Conservation (phyloP, 1,139 yeast species). For the Wickerhamomyces sp. region DNA sequence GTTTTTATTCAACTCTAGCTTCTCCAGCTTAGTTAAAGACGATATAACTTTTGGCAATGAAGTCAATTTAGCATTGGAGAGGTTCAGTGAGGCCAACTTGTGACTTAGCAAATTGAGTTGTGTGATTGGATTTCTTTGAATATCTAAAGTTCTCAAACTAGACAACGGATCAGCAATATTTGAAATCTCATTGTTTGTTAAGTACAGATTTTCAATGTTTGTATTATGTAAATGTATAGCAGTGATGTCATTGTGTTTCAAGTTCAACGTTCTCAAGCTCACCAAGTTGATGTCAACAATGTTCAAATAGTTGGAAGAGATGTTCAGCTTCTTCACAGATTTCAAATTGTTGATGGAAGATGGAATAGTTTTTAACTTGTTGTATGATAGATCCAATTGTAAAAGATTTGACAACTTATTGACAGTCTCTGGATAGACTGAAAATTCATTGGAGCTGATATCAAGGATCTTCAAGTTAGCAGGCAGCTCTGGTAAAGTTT, state of each 20-base stretch:
- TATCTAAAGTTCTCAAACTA: conserved; percentile 47
- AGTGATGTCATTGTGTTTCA: conserved; percentile 67
- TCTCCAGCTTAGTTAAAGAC: conserved; percentile 63
- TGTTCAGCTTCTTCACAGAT: conserved; percentile 61
- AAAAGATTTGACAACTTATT: conserved; percentile 54
- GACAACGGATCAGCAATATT: conserved; percentile 61
- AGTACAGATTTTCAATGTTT: conserved; percentile 64
- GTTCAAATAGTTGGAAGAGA: conserved; percentile 70
- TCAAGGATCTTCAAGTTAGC: conserved; percentile 58
- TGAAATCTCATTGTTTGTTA: conserved; percentile 75
- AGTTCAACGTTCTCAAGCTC: conserved; percentile 68
- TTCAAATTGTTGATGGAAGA: conserved; percentile 50
- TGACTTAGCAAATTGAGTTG: conserved; percentile 48
- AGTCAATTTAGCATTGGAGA: conserved; percentile 79
- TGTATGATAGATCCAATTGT: conserved; percentile 79
- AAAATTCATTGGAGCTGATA: conserved; percentile 76
- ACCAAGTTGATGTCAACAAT: conserved; percentile 39
- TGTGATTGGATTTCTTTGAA: conserved; percentile 79
- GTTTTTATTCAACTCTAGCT: conserved; percentile 73
- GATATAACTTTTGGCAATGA: conserved; percentile 65
- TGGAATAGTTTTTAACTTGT: conserved; percentile 62
- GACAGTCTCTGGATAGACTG: conserved; percentile 64
- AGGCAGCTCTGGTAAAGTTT: conserved; percentile 54
- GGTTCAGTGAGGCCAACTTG: conserved; percentile 65
- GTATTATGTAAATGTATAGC: conserved; percentile 59